Percentiles rank a stretch among this genome's conserved stretches.
These are phyloP conservation scores for Gymnopilus junonius DNA, from an alignment of 768 basidiomycete species.

Conservation along the genomic window DNA sequence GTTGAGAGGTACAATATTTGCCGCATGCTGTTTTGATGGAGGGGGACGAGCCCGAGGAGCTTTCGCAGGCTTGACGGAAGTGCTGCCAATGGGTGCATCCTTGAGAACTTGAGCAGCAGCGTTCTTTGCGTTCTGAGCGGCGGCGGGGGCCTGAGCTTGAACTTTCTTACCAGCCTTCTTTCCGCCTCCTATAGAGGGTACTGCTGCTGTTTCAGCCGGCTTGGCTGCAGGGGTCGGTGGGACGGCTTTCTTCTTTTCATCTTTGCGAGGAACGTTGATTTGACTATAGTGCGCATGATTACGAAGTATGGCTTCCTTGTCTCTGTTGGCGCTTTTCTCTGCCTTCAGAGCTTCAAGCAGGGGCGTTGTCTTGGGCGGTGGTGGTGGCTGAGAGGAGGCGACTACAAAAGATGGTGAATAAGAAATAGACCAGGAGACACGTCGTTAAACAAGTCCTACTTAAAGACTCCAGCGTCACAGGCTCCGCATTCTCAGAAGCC, in stretches of 20 bases:
- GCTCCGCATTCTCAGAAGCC: conserved; percentile 49
- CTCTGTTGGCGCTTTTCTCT: conserved; percentile 72
- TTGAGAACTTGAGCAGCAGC: conserved; percentile 14
- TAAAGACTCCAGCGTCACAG: conserved; percentile 64
- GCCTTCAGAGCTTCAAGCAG: conserved; percentile 93
- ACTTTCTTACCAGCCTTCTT: conserved; percentile 35
- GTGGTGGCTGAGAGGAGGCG: conserved; percentile 61
- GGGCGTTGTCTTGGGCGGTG: conserved; percentile 82
- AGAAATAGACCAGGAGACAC: not conserved
- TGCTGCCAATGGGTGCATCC: conserved; percentile 9
- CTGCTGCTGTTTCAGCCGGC: conserved; percentile 21
- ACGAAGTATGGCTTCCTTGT: conserved; percentile 72
- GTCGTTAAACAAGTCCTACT: conserved; percentile 43
- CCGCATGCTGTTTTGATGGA: conserved; percentile 13
- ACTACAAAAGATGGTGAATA: conserved; percentile 47
- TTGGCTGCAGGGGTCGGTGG: conserved; percentile 13
- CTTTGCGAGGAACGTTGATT: conserved; percentile 38
- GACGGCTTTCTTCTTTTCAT: conserved; percentile 35
- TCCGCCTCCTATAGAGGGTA: conserved; percentile 16
- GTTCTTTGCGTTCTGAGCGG: conserved; percentile 2
- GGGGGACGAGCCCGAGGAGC: conserved; percentile 16
- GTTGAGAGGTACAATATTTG: conserved; percentile 6
- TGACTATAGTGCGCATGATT: conserved; percentile 74
- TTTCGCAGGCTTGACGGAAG: conserved; percentile 18
- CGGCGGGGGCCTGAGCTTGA: conserved; percentile 4